Conservation (phyloP, 306 rosid genomes). For the Hippophae rhamnoides region DNA sequence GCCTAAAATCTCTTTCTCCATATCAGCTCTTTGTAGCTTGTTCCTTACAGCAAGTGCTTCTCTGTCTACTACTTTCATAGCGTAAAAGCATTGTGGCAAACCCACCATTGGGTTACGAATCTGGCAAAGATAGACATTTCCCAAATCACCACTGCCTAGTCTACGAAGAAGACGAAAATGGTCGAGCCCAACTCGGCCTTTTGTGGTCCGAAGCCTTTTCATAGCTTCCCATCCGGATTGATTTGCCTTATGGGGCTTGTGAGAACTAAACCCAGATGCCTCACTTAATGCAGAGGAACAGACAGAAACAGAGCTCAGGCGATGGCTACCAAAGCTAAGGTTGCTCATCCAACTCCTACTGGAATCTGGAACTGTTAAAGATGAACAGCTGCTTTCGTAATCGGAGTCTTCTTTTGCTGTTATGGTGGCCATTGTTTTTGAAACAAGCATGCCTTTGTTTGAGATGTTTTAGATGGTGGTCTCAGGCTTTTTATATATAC, state of each 20-base stretch:
- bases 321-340: slow-evolving; percentile 74
- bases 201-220: slow-evolving; percentile 42
- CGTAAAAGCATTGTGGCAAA: slow-evolving; percentile 60
- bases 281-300: slow-evolving; percentile 31
- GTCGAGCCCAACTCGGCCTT: slow-evolving; percentile 67
- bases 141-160: slow-evolving; percentile 82
- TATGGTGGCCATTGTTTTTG: slow-evolving; percentile 39
- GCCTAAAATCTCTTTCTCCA: slow-evolving; percentile 77
- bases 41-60: slow-evolving; percentile 84
- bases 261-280: slow-evolving; percentile 24
- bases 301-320: slow-evolving; percentile 57
- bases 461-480: slow-evolving; percentile 12
- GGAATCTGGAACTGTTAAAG: slow-evolving; percentile 68
- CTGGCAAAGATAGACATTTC: slow-evolving; percentile 87
- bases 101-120: slow-evolving; percentile 66
- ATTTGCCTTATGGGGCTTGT: slow-evolving; percentile 89
- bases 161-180: slow-evolving; percentile 72
- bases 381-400: slow-evolving; percentile 75
- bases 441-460: slow-evolving; percentile 16
- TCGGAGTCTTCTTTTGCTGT: slow-evolving; percentile 48
- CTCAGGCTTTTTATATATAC: slow-evolving; percentile 27
- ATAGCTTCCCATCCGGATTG: slow-evolving; percentile 86
- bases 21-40: slow-evolving; percentile 71
- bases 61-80: slow-evolving; percentile 95
- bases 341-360: slow-evolving; percentile 81